Evolutionary conservation across 2,329 filamentous ascomycete species (phyloP), one percentile per base, ranked within the genome.

Genomic region (Macrophomina pseudophaseolina): DNA sequence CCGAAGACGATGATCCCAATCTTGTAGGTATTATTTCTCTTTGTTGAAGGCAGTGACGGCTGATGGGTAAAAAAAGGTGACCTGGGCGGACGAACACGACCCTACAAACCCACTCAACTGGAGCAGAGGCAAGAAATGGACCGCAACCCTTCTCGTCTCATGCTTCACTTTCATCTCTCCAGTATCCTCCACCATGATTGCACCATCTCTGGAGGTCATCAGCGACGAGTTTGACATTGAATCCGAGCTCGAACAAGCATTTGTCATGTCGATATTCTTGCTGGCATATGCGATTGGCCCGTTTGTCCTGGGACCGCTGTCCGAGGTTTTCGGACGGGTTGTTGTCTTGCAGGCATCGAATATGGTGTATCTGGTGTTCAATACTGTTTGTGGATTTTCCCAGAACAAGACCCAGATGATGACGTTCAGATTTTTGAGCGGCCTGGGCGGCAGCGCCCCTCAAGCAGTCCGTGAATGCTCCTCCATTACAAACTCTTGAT

Each of bases 311-410:
- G 38, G 85, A 81, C 0, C 86, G 84, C 0, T 86, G 82, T 3
- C 86, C 87, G 71, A 78, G 58, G 35, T 63, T 2, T 51, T 63
- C 5, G 58, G 58, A 4, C 58, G 58, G 87, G 81, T 85, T 2
- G 79, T 82, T 14, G 79, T 88, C 1, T 76, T 88, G 2, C 86
- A 88, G 69, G 69, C 82, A 7, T 78, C 84, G 2, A 88, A 87
- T 71, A 68, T 87, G 28, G 80, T 85, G 68, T 88, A 83, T 72
- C 72, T 87, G 5, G 75, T 84, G 12, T 90, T 88, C 75, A 89
- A 87, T 71, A 81, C 87, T 48, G 86, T 82, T 7, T 89, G 87
- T 70, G 88, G 85, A 0, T 81, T 87, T 5, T 83, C 85, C 1
- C 76, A 80, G 65, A 85, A 79, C 8, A 84, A 83, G 69, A 76